phyloP scores from a whole-genome alignment of 805 yeast species.

The Hanseniaspora hatyaiensis region DNA sequence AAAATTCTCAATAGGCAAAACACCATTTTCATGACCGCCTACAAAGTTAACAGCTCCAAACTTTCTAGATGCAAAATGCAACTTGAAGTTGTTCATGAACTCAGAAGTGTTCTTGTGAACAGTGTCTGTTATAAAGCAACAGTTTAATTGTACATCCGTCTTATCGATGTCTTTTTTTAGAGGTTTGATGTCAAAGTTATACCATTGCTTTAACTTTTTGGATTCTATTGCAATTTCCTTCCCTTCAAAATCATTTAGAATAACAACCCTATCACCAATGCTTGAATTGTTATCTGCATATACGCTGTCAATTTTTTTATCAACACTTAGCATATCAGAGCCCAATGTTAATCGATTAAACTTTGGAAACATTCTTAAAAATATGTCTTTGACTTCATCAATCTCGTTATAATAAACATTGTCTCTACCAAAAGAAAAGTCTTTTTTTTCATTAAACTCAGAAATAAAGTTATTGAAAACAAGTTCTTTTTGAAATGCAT shows the following conservation, averaged over 20 bases:
- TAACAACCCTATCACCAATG: background rate
- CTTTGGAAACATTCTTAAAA: slow-evolving; percentile 20
- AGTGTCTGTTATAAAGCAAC: background rate
- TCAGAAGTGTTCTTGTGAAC: background rate
- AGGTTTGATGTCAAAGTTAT: slow-evolving; percentile 1
- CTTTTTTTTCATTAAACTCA: slow-evolving; percentile 43
- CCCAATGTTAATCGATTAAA: slow-evolving; percentile 9
- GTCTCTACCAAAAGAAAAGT: background rate
- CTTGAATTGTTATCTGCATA: background rate
- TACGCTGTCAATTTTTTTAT: background rate
- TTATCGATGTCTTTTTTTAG: background rate
- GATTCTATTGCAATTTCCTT: background rate
- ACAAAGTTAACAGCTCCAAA: slow-evolving; percentile 1
- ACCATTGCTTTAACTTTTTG: slow-evolving; percentile 1
- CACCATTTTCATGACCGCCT: slow-evolving; percentile 1
- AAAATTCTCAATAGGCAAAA: background rate
- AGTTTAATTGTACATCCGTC: background rate
- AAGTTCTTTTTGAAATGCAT: slow-evolving; percentile 10
- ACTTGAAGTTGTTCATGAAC: slow-evolving; percentile 3
- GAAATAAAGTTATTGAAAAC: slow-evolving; percentile 36
- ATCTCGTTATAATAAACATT: slow-evolving; percentile 18
- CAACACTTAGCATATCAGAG: slow-evolving; percentile 2
- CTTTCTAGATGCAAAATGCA: background rate
- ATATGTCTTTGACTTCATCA: slow-evolving; percentile 19
- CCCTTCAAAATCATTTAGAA: background rate